These are phyloP conservation scores for Verticillium dahliae DNA, from an alignment of 2,329 filamentous ascomycete genomes.

Conservation along the genomic window DNA sequence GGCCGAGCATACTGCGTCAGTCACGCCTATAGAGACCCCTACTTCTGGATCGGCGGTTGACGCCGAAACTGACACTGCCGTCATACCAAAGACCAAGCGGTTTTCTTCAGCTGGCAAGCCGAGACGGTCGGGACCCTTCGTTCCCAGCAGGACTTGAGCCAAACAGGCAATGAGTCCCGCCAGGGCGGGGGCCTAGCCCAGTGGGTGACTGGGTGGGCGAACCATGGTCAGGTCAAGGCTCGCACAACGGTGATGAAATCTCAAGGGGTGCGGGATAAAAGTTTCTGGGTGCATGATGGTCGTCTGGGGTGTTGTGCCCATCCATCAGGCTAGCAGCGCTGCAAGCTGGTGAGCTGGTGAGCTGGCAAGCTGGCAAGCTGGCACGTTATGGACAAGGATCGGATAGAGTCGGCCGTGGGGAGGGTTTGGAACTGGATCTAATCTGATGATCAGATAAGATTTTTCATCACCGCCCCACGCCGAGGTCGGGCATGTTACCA, in stretches of 20 bases:
- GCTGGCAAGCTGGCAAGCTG: neutral
- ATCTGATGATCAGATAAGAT: constrained; percentile 6
- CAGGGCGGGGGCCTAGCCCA: neutral
- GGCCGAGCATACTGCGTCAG: neutral
- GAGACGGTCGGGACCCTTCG: neutral
- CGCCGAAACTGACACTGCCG: neutral
- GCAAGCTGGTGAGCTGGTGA: neutral
- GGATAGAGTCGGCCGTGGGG: neutral
- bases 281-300: neutral
- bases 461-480: neutral
- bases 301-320: too few species aligned
- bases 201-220: neutral
- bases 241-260: neutral
- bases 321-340: too few species aligned
- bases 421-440: neutral
- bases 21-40: neutral
- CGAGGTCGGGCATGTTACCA: neutral
- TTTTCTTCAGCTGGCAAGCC: neutral
- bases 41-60: neutral
- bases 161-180: neutral
- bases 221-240: neutral
- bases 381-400: neutral
- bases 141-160: neutral
- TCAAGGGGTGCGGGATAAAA: neutral
- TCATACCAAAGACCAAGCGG: neutral